phyloP scores from a whole-genome alignment of 192 early-diverging fungal genomes.

The Lunasporangiospora selenospora region DNA sequence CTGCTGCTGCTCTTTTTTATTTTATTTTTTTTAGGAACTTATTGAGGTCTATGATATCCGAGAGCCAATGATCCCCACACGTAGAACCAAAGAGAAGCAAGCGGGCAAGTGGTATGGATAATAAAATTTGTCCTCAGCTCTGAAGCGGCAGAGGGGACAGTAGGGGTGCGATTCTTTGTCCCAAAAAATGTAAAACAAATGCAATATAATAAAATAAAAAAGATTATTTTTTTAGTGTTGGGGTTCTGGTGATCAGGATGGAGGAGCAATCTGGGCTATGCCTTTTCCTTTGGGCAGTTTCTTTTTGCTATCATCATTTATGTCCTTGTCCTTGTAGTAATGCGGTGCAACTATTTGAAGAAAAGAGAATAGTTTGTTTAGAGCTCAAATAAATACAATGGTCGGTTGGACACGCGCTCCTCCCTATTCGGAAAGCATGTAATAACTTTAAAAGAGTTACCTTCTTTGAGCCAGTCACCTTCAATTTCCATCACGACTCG shows the following conservation, averaged over 20 bases:
- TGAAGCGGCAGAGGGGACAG: no score
- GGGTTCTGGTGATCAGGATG: no score
- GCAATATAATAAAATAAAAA: background rate
- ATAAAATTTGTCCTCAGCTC: background rate
- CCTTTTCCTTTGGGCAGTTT: constrained; percentile 57
- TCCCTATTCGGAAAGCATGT: background rate
- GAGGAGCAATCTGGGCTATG: constrained; percentile 32
- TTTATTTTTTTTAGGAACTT: constrained; percentile 53
- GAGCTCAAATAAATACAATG: background rate
- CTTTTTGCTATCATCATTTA: constrained; percentile 63
- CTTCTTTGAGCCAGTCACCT: constrained; percentile 84
- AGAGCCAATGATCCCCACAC: constrained; percentile 68
- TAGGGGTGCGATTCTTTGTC: no score
- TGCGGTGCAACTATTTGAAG: constrained; percentile 70
- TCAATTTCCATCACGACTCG: constrained; percentile 93
- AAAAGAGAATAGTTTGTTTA: background rate
- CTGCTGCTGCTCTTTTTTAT: background rate
- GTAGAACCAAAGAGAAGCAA: constrained; percentile 26
- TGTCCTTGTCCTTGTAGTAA: constrained; percentile 76
- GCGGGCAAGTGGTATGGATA: constrained; percentile 56
- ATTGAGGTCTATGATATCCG: constrained; percentile 70
- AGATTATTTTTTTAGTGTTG: background rate
- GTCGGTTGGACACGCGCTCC: no score
- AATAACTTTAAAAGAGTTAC: constrained; percentile 38
- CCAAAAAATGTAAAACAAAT: no score